Percentiles rank a stretch among this genome's conserved stretches.
Evolutionary conservation across 1,284 basidiomycete genomes (phyloP).

Genomic region (Pholiota adiposa): DNA sequence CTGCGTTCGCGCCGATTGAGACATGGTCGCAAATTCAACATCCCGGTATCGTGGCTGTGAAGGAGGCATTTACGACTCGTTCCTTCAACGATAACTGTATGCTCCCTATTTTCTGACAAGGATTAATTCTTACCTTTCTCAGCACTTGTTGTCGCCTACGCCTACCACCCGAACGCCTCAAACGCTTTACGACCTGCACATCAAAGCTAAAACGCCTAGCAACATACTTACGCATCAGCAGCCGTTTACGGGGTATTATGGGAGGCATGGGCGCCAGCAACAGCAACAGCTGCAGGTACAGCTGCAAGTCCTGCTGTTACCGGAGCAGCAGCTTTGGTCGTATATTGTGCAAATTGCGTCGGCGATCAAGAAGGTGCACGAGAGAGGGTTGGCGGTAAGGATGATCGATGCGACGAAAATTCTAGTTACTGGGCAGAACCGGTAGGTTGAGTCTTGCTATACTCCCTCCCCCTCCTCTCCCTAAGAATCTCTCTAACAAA

Average conservation of each 20-base stretch:
- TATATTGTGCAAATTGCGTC: conserved; percentile 92
- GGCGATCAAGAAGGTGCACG: conserved; percentile 88
- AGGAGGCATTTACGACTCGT: conserved; percentile 95
- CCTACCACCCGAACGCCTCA: conserved; percentile 88
- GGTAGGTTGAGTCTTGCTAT: conserved; percentile 48
- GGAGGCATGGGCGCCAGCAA: conserved; percentile 26
- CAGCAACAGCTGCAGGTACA: conserved; percentile 37
- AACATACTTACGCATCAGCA: conserved; percentile 32
- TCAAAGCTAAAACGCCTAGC: conserved; percentile 50
- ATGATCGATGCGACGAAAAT: conserved; percentile 91
- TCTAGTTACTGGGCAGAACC: conserved; percentile 87
- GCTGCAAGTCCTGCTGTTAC: conserved; percentile 42
- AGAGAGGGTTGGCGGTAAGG: conserved; percentile 80
- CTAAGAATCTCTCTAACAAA: not conserved
- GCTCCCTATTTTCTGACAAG: conserved; percentile 30
- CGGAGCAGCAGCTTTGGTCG: conserved; percentile 92
- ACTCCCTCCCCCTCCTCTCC: not conserved
- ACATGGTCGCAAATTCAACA: conserved; percentile 88
- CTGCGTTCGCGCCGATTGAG: conserved; percentile 85
- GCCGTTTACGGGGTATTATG: conserved; percentile 25
- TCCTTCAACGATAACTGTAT: conserved; percentile 92
- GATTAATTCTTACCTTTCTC: not conserved
- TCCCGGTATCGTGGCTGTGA: conserved; percentile 84
- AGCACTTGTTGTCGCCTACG: conserved; percentile 94
- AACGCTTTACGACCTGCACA: conserved; percentile 78